Evolutionary conservation across 2,329 filamentous ascomycete genomes (phyloP).

Genomic region (Calonectria crousiana): DNA sequence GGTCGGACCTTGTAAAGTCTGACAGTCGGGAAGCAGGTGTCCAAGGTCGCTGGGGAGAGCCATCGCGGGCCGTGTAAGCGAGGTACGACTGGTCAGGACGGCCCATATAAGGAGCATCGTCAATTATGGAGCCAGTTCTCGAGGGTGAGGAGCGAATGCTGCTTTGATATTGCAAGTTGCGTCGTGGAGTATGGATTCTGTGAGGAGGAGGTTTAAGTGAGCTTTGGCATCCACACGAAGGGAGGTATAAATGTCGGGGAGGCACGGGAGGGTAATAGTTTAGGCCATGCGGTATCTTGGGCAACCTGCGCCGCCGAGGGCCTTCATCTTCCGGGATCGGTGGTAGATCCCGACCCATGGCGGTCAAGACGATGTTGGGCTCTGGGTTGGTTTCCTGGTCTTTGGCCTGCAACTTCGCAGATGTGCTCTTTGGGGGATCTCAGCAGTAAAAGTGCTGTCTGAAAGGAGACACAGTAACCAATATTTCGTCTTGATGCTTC

Average conservation of each 20-base stretch:
- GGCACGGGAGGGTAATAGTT: slow-evolving; percentile 9
- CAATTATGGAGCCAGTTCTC: slow-evolving; percentile 63
- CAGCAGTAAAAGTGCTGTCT: slow-evolving; percentile 28
- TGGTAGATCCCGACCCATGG: slow-evolving; percentile 58
- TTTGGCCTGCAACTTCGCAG: slow-evolving; percentile 65
- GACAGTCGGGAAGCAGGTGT: slow-evolving; percentile 63
- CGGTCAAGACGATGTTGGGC: slow-evolving; percentile 45
- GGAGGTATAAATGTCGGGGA: slow-evolving; percentile 18
- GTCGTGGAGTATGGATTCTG: slow-evolving; percentile 58
- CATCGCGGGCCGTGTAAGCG: slow-evolving; percentile 63
- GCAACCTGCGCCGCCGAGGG: slow-evolving; percentile 51
- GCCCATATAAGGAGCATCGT: slow-evolving; percentile 68
- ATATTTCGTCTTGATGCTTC: slow-evolving; percentile 10
- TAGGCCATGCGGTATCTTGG: slow-evolving; percentile 41
- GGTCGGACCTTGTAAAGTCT: slow-evolving; percentile 60
- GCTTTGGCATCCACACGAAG: slow-evolving; percentile 38
- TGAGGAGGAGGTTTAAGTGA: slow-evolving; percentile 51
- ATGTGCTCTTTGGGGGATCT: slow-evolving; percentile 39
- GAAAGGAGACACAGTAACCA: slow-evolving; percentile 24
- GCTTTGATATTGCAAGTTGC: slow-evolving; percentile 61
- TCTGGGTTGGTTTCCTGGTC: slow-evolving; percentile 50
- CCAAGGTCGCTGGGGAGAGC: slow-evolving; percentile 70
- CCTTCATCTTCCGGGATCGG: slow-evolving; percentile 64
- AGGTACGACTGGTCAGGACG: slow-evolving; percentile 74
- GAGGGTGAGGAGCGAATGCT: slow-evolving; percentile 63